Evolutionary conservation across 164 flowering plant species (phyloP).

Genomic region (Vitis amurensis): DNA sequence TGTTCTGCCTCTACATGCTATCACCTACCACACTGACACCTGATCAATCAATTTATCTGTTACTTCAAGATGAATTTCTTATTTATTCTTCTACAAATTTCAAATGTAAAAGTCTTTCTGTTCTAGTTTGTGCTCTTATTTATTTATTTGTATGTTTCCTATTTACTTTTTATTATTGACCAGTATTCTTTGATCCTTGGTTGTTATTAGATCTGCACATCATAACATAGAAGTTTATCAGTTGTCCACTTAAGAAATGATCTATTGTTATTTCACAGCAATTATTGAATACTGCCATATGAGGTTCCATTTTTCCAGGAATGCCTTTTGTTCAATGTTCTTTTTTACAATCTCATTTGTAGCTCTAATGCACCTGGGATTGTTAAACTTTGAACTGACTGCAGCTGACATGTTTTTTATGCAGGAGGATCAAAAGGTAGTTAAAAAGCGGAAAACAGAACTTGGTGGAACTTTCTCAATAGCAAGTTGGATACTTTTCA

Average conservation of each 20-base stretch:
- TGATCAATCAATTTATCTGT: too few relatives aligned
- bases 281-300: neutral
- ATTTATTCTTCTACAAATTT: too few relatives aligned
- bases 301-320: neutral
- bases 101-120: too few relatives aligned
- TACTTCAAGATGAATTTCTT: too few relatives aligned
- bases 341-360: neutral
- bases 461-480: slow-evolving; percentile 92
- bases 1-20: too few relatives aligned
- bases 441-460: slow-evolving; percentile 88
- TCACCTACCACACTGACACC: too few relatives aligned
- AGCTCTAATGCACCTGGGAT: neutral
- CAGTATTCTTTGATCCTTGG: too few relatives aligned
- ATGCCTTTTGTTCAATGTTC: neutral
- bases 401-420: neutral
- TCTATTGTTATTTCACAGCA: neutral
- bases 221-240: too few relatives aligned
- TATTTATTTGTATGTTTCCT: too few relatives aligned
- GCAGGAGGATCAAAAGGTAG: slow-evolving; percentile 82
- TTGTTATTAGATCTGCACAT: too few relatives aligned
- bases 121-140: too few relatives aligned
- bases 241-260: neutral
- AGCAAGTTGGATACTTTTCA: slow-evolving; percentile 85
- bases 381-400: neutral
- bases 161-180: too few relatives aligned